These are phyloP conservation scores for Phytophthora pinifolia DNA, from an alignment of 352 stramenopile species.

Conservation along the genomic window DNA sequence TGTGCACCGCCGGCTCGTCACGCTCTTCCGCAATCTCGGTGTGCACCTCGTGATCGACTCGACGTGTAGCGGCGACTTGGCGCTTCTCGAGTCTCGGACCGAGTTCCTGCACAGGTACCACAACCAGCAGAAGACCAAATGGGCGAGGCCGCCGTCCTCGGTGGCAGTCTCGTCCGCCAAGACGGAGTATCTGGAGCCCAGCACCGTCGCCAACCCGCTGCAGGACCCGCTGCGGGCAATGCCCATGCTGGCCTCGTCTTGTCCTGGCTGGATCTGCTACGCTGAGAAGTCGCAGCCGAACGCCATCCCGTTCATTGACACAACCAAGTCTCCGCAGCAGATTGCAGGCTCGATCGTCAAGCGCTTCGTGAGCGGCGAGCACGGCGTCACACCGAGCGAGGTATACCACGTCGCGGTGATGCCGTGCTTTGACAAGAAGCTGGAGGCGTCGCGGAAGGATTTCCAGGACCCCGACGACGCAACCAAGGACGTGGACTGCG, in stretches of 20 bases:
- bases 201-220: constrained; percentile 45
- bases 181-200: constrained; percentile 69
- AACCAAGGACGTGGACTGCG: constrained; percentile 93
- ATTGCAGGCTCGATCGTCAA: constrained; percentile 90
- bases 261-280: constrained; percentile 97
- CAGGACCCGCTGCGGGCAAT: constrained; percentile 71
- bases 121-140: constrained; percentile 76
- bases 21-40: constrained; percentile 76
- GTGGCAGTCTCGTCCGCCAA: constrained; percentile 65
- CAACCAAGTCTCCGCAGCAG: constrained; percentile 95
- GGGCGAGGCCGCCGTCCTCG: constrained; percentile 64
- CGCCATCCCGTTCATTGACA: constrained; percentile 94
- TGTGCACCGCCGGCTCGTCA: constrained; percentile 78
- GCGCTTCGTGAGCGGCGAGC: constrained; percentile 67
- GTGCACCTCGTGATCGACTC: constrained; percentile 93
- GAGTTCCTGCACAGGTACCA: constrained; percentile 89
- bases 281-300: constrained; percentile 96
- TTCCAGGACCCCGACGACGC: constrained; percentile 68
- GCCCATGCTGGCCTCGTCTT: constrained; percentile 95
- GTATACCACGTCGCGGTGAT: constrained; percentile 97
- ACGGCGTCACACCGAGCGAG: constrained; percentile 46
- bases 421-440: constrained; percentile 99
- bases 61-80: constrained; percentile 90
- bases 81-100: constrained; percentile 91
- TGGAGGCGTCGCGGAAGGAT: constrained; percentile 95